Conservation (phyloP, 1,139 yeast species). For the Yamadazyma pseudoaaseri region DNA sequence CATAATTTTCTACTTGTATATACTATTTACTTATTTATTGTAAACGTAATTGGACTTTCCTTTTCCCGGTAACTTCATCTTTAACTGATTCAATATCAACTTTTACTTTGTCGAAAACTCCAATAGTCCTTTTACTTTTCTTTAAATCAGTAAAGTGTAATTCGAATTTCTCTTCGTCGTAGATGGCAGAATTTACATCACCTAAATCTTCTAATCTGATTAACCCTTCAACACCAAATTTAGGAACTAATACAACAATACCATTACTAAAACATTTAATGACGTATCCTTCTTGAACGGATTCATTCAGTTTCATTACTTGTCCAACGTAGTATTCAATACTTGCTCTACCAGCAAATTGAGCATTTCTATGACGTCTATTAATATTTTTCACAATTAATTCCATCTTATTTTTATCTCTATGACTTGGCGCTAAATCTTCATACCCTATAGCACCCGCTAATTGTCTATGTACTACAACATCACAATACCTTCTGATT, state of each 20-base stretch:
- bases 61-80: constrained; percentile 88
- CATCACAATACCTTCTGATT: constrained; percentile 96
- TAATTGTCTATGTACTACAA: constrained; percentile 93
- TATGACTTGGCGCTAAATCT: constrained; percentile 72
- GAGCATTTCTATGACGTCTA: constrained; percentile 95
- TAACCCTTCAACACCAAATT: constrained; percentile 93
- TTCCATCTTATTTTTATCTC: constrained; percentile 91
- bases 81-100: constrained; percentile 80
- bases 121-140: constrained; percentile 49
- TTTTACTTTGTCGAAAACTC: constrained; percentile 81
- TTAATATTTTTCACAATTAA: constrained; percentile 85
- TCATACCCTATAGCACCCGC: constrained; percentile 98
- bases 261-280: constrained; percentile 94
- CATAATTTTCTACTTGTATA: constrained; percentile 4
- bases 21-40: constrained; percentile 12
- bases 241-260: constrained; percentile 92
- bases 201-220: constrained; percentile 78
- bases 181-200: constrained; percentile 61
- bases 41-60: constrained; percentile 78
- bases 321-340: constrained; percentile 98
- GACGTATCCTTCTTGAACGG: constrained; percentile 83
- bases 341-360: constrained; percentile 97
- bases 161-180: constrained; percentile 76
- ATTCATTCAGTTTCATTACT: constrained; percentile 79
- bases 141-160: constrained; percentile 52